These are phyloP conservation scores for Ophiocordyceps camponoti-floridani DNA, from an alignment of 2,329 filamentous ascomycete species.

Conservation along the genomic window DNA sequence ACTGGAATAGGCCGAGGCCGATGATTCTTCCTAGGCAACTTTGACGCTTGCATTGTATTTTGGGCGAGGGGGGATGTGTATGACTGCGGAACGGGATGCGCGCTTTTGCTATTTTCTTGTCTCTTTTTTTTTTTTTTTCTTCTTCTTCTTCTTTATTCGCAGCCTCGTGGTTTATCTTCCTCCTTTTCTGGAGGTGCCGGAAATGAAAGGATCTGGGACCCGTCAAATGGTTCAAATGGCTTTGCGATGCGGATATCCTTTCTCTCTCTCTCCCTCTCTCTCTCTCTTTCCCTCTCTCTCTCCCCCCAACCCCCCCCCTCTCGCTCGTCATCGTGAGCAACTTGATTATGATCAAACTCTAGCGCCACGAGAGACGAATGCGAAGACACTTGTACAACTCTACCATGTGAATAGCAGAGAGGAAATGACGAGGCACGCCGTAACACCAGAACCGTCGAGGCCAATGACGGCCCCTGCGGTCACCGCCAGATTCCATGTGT, in stretches of 20 bases:
- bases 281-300: constrained; percentile 2
- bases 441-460: neutral
- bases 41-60: constrained; percentile 9
- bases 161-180: neutral
- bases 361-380: constrained; percentile 10
- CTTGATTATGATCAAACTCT: constrained; percentile 7
- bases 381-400: constrained; percentile 11
- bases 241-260: constrained; percentile 12
- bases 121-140: neutral
- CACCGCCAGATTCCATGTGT: neutral
- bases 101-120: constrained; percentile 15
- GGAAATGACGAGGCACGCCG: neutral
- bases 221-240: constrained; percentile 9
- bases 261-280: constrained; percentile 3
- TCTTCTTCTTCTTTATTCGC: neutral
- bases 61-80: constrained; percentile 23
- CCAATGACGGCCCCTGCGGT: constrained; percentile 1
- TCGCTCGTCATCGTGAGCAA: constrained; percentile 7
- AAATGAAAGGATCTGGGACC: constrained; percentile 15
- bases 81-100: constrained; percentile 20
- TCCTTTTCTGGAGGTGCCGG: constrained; percentile 8
- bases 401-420: neutral
- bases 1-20: constrained; percentile 35
- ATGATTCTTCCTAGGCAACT: constrained; percentile 27
- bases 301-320: too few species aligned